Base-by-base conservation (phyloP, 192 early-diverging fungal species). In the Fimicolochytrium jonesii region DNA sequence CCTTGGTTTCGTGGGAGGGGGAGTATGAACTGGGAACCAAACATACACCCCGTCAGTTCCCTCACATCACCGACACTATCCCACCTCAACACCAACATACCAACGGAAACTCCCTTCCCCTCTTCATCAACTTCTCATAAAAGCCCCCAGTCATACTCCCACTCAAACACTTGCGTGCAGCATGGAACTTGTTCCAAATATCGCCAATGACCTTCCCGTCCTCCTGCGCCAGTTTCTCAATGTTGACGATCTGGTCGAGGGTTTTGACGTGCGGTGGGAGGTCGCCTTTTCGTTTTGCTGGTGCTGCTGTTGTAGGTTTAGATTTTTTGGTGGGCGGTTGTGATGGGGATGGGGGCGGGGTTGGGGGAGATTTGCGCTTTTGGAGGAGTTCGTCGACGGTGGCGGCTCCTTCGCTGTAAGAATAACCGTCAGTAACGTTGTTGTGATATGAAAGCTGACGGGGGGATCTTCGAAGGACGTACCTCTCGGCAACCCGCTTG, bases 1-100 rank as follows among this genome's bases (percentile, higher is more conserved):
- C 92, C 94, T 18, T 83, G 28, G 35, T 84, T 78, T 23, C 88
- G 79, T 30, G 90, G 88, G 43, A 95, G 65, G 25, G 94, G 94
- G 6, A 97, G 63, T 28, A 95, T 69, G 75, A 97, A 97, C 87
- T 89, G 44, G 2, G 30, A 61, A 33, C 32, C 36, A 17, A 33
- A 3, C 29, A 30, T 49, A 48, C 15, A 48, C 9, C 2, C 10
- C 31, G 46, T 9, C 7, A 13, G 13, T 20, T 9, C 6, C 7
- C n/a, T 6, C n/a, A 48, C n/a, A 6, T 48, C 9, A 48, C n/a
- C 9, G n/a, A 13, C 10, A 20, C 7, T 23, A 22, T n/a, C n/a
- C n/a, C n/a, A n/a, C n/a, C n/a, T n/a, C n/a, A n/a, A 23, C 46
- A 28, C 29, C 4, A 10, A 50, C 69, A 55, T 59, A 87, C 85